Percentiles rank a stretch among this genome's conserved stretches.
phyloP scores from a whole-genome alignment of 768 basidiomycete species.

The Termitomyces sp. region DNA sequence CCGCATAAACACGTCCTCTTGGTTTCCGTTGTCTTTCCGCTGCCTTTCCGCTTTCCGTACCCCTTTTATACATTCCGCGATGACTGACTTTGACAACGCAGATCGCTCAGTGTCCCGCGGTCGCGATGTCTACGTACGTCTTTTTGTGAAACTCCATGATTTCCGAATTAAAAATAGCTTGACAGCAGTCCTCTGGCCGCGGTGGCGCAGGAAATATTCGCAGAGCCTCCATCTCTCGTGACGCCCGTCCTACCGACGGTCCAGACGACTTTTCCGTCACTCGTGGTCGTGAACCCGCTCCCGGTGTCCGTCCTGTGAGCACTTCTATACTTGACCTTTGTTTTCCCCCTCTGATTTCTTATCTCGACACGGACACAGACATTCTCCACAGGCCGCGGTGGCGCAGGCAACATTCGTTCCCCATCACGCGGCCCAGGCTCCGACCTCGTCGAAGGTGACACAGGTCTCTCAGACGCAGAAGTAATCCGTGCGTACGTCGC shows the following conservation, averaged over 20 bases:
- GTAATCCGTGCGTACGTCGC: slow-evolving; percentile 33
- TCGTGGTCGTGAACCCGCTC: slow-evolving; percentile 57
- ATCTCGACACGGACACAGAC: no score
- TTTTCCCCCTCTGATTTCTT: no score
- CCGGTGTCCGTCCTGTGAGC: slow-evolving; percentile 34
- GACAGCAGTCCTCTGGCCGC: slow-evolving; percentile 56
- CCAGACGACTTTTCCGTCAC: slow-evolving; percentile 54
- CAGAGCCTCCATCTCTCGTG: slow-evolving; percentile 43
- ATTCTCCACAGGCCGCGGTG: slow-evolving; percentile 74
- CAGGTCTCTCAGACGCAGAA: slow-evolving; percentile 25
- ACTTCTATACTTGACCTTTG: no score
- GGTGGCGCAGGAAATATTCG: slow-evolving; percentile 75
- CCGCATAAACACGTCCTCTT: neutral
- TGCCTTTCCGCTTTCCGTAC: neutral
- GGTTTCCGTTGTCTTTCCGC: neutral
- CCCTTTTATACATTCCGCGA: neutral
- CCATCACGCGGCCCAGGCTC: slow-evolving; percentile 51
- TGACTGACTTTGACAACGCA: slow-evolving; percentile 3
- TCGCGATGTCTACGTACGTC: slow-evolving; percentile 54
- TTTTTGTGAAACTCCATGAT: neutral
- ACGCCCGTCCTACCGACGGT: slow-evolving; percentile 33
- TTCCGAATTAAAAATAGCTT: neutral
- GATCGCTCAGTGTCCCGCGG: slow-evolving; percentile 57
- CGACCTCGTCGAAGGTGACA: slow-evolving; percentile 21
- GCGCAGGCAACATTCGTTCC: slow-evolving; percentile 87